Percentiles rank a stretch among this genome's conserved stretches.
Evolutionary conservation across 306 rosid species (phyloP).

Genomic region (Crotalaria pallida): DNA sequence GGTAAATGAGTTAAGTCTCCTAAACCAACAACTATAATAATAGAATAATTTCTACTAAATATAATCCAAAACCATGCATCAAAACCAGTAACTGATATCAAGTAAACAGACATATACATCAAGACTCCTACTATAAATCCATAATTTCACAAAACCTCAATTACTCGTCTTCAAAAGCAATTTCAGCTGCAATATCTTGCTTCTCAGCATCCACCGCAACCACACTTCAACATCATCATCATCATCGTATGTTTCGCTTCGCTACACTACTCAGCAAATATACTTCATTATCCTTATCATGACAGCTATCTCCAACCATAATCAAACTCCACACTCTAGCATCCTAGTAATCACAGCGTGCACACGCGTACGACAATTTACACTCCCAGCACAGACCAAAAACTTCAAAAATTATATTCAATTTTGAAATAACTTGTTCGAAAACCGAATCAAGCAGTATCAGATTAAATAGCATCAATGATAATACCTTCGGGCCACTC

Average conservation of each 20-base stretch:
- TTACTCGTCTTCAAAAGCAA: not conserved
- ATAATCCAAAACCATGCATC: not conserved
- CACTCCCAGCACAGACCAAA: not conserved
- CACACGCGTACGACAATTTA: not conserved
- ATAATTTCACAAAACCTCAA: not conserved
- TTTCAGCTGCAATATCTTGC: not conserved
- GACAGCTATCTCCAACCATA: not conserved
- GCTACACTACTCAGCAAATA: too few relatives aligned
- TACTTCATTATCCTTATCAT: not conserved
- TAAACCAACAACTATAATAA: not conserved
- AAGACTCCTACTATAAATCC: not conserved
- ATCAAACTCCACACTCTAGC: not conserved
- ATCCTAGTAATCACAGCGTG: not conserved
- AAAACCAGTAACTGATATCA: not conserved
- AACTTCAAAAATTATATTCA: not conserved
- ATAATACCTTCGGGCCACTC: slow-evolving; percentile 93
- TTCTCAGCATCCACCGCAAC: not conserved
- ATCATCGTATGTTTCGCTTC: not conserved
- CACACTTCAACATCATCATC: not conserved
- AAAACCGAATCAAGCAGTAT: not conserved
- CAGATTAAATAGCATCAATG: too few relatives aligned
- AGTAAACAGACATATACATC: not conserved
- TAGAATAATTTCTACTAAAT: not conserved
- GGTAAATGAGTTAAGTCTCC: not conserved
- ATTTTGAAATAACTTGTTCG: not conserved